Conservation (phyloP, 2,329 filamentous ascomycete species). For the Xylariaceae sp. region DNA sequence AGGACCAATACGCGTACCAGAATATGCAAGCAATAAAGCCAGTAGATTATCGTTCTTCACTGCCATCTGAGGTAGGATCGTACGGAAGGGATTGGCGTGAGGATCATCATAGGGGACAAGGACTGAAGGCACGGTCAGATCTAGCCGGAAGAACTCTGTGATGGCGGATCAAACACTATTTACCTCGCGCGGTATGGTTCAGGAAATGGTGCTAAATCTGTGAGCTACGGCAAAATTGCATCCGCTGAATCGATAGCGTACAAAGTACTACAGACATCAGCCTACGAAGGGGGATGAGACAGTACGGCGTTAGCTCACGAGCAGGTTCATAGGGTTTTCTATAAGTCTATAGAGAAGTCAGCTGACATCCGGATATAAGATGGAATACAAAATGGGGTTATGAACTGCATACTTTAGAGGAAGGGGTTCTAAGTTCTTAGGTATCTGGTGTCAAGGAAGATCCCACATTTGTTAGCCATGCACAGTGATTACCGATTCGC, state of each 20-base stretch:
- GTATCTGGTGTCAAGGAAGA: constrained; percentile 29
- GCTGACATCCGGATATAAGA: background rate
- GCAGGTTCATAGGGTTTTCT: constrained; percentile 76
- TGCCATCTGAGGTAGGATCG: constrained; percentile 56
- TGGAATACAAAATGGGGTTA: background rate
- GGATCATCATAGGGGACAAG: constrained; percentile 49
- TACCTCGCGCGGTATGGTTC: constrained; percentile 70
- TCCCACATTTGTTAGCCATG: too few relatives aligned
- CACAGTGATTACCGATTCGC: too few relatives aligned
- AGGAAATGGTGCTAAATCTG: constrained; percentile 59
- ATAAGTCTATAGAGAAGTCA: constrained; percentile 47
- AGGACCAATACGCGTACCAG: constrained; percentile 35
- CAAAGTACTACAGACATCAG: constrained; percentile 43
- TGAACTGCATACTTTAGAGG: constrained; percentile 36
- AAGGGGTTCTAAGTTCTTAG: constrained; percentile 45
- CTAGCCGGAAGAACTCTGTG: constrained; percentile 32
- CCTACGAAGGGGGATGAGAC: background rate
- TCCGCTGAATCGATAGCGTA: constrained; percentile 26
- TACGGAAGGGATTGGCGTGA: constrained; percentile 51
- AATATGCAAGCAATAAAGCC: constrained; percentile 74
- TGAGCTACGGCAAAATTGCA: constrained; percentile 9
- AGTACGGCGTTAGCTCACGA: constrained; percentile 38
- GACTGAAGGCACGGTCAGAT: constrained; percentile 41
- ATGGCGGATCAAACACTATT: constrained; percentile 23
- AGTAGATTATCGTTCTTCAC: constrained; percentile 67